Evolutionary conservation across 2,329 filamentous ascomycete genomes (phyloP), one percentile per base, ranked within the genome.

Genomic region (Botrytis deweyae): DNA sequence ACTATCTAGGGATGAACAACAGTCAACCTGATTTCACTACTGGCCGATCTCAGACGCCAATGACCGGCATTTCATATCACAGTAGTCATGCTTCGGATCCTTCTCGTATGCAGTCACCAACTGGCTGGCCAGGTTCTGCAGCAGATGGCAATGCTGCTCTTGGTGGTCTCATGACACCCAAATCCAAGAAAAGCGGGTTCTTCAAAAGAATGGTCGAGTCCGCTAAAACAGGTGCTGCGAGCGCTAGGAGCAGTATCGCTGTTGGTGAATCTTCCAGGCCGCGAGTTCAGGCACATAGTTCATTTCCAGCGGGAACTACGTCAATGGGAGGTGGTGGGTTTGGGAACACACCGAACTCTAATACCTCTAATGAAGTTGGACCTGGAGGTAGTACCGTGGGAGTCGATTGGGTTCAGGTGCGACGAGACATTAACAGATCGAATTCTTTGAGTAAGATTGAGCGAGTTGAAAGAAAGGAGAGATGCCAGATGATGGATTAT

Each of bases 331-430:
- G 87, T 58, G 87, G 88, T 33, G 87, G 87, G 1, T 77, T 75
- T 68, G 76, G 75, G 3, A 80, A 77, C 73, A 83, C 80, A 72
- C 85, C 85, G 36, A 70, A 55, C 40, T 70, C 71, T 64, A 88
- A 90, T 75, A 84, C 87, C 7, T 88, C 90, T 22, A 87, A 88
- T 73, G 94, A 97, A 29, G 92, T 92, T 87, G 93, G 92, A 3
- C 82, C 92, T 10, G 87, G 85, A 55, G 81, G 84, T 78, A 85
- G 83, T 73, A 81, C 76, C 44, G 78, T 81, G 40, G 85, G 86
- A 1, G 88, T 93, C 22, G 95, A 98, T 81, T 99, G 96, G 95
- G 94, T 99, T n/a, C 95, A 98, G 81, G 94, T 98, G 36, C 92
- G 96, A 52, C 90, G 96, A 64, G 97, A 99, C 82, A 92, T 99